Conservation (phyloP, 176 grass and related monocot genomes). For the Cenchrus americanus region DNA sequence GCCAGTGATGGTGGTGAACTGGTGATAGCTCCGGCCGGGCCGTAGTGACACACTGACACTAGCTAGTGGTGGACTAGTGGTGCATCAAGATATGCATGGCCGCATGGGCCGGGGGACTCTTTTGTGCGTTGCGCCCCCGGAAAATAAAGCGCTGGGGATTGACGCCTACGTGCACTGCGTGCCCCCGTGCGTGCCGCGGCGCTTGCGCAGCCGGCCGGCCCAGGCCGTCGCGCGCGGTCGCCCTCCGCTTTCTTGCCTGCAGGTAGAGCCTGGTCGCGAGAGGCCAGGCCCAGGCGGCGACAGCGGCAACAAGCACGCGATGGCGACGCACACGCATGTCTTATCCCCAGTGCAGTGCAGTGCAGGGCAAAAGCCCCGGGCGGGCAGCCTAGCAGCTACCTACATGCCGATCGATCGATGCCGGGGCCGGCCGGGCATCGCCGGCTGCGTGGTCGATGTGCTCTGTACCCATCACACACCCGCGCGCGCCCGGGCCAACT, state of each 20-base stretch:
- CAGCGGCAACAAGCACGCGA: conserved; percentile 40
- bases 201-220: conserved; percentile 22
- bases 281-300: not conserved
- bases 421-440: conserved; percentile 25
- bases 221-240: not conserved
- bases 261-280: not conserved
- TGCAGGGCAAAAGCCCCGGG: not conserved
- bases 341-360: conserved; percentile 11
- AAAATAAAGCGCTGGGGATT: conserved; percentile 32
- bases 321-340: conserved; percentile 9
- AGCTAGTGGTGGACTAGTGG: conserved; percentile 24
- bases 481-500: not conserved
- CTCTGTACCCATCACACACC: not conserved
- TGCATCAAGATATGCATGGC: conserved; percentile 33
- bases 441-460: conserved; percentile 35
- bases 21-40: conserved; percentile 46
- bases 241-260: conserved; percentile 26
- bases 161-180: conserved; percentile 37
- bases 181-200: not conserved
- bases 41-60: conserved; percentile 22
- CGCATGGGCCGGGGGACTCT: no score
- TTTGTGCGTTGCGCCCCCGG: conserved; percentile 17
- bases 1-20: conserved; percentile 36
- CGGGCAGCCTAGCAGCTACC: conserved; percentile 9
- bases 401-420: not conserved